Conservation (phyloP, 108 stramenopile species). For the Poteriospumella lacustris region DNA sequence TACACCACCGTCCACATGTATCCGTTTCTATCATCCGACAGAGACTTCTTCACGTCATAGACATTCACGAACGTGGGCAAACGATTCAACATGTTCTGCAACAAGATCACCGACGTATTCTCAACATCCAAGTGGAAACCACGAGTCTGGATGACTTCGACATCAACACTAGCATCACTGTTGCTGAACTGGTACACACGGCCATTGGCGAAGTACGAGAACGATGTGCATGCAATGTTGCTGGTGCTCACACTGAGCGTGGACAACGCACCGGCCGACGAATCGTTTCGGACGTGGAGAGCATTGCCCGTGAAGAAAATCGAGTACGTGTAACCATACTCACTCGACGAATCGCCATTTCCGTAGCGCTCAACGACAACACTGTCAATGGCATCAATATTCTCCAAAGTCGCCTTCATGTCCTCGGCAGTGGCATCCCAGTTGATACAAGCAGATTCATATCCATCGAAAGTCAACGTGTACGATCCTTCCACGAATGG, state of each 20-base stretch:
- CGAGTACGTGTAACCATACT: constrained; percentile 59
- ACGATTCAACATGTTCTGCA: not conserved
- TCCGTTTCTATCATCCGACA: constrained; percentile 40
- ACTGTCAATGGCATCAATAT: constrained; percentile 53
- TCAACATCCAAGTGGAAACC: constrained; percentile 25
- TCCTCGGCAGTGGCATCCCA: constrained; percentile 58
- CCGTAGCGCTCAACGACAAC: constrained; percentile 58
- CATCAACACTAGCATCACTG: not conserved
- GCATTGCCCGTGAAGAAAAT: constrained; percentile 55
- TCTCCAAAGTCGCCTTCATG: constrained; percentile 58
- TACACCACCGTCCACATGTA: constrained; percentile 54
- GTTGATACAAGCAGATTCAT: constrained; percentile 48
- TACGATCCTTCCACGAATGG: not conserved
- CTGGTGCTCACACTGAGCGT: not conserved
- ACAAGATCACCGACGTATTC: not conserved
- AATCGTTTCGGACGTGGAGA: constrained; percentile 21
- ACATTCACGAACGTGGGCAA: not conserved
- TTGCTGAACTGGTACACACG: not conserved
- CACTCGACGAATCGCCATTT: constrained; percentile 49
- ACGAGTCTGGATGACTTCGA: not conserved
- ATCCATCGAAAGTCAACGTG: constrained; percentile 29
- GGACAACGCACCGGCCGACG: not conserved
- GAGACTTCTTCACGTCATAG: not conserved
- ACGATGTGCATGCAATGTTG: not conserved
- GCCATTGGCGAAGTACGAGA: not conserved